Evolutionary conservation across 148 eudicot species (phyloP).

Genomic region (Rhododendron williamsianum): DNA sequence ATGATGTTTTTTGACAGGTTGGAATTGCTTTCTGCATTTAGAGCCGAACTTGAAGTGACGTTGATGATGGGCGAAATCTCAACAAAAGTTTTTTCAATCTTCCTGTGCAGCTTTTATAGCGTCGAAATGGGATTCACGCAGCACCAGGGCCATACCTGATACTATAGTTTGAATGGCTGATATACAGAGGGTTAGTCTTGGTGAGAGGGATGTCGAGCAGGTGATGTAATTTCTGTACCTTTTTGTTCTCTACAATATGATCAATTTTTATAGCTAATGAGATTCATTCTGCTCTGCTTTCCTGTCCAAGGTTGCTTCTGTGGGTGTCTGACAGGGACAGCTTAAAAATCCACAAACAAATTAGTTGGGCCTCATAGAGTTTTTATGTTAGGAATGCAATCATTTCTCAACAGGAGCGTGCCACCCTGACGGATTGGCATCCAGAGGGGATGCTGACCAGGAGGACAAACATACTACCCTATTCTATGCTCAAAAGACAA

Average conservation of each 20-base stretch:
- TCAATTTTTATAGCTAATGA: not conserved
- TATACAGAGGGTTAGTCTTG: conserved; percentile 22
- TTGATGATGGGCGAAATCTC: not conserved
- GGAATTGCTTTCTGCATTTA: not conserved
- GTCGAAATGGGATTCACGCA: conserved; percentile 5
- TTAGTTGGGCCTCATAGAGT: not conserved
- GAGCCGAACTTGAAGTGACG: not conserved
- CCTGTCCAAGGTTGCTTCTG: not conserved
- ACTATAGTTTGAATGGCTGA: conserved; percentile 23
- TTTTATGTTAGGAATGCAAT: not conserved
- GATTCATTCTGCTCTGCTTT: not conserved
- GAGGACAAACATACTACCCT: not conserved
- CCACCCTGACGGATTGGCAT: not conserved
- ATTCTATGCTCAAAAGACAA: not conserved
- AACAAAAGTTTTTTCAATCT: not conserved
- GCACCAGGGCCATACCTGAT: conserved; percentile 8
- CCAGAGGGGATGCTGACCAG: not conserved
- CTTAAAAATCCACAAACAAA: not conserved
- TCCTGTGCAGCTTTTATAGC: conserved; percentile 1
- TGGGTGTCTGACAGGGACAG: not conserved
- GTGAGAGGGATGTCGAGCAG: conserved; percentile 30
- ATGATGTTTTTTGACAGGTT: conserved; percentile 8
- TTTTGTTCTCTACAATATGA: not conserved
- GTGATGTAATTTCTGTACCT: conserved; percentile 8
- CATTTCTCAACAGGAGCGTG: not conserved